Conservation (phyloP, 2,329 filamentous ascomycete species). For the Botrytis galanthina region DNA sequence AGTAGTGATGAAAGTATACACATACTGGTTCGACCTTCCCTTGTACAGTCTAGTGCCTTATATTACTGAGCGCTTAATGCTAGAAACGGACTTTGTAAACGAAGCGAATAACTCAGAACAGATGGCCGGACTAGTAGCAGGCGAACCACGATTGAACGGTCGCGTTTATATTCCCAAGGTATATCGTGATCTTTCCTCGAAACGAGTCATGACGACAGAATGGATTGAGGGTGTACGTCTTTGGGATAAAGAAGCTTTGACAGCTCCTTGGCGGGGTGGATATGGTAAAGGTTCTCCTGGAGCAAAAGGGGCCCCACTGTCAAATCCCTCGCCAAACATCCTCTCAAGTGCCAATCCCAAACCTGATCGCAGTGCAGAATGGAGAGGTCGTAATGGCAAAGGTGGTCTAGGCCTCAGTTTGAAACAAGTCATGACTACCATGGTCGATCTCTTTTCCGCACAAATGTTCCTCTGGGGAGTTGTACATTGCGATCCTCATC, state of each 20-base stretch:
- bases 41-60: conserved; percentile 89
- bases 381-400: conserved; percentile 68
- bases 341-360: conserved; percentile 61
- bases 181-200: conserved; percentile 78
- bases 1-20: conserved; percentile 78
- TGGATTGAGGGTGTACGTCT: conserved; percentile 95
- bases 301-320: conserved; percentile 63
- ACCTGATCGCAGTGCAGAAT: conserved; percentile 71
- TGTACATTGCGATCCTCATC: conserved; percentile 95
- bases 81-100: conserved; percentile 93
- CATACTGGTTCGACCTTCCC: conserved; percentile 87
- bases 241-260: conserved; percentile 86
- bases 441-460: conserved; percentile 93
- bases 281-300: conserved; percentile 75
- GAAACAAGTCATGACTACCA: conserved; percentile 91
- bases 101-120: conserved; percentile 84
- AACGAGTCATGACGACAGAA: conserved; percentile 86
- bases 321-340: conserved; percentile 33
- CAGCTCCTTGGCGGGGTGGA: conserved; percentile 73
- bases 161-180: conserved; percentile 87
- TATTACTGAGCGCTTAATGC: conserved; percentile 83
- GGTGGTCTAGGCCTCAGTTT: conserved; percentile 82
- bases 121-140: conserved; percentile 74
- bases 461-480: conserved; percentile 98
- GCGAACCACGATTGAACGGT: conserved; percentile 71